phyloP scores from a whole-genome alignment of 208 protist species.

The Strigomonas oncopelti region DNA sequence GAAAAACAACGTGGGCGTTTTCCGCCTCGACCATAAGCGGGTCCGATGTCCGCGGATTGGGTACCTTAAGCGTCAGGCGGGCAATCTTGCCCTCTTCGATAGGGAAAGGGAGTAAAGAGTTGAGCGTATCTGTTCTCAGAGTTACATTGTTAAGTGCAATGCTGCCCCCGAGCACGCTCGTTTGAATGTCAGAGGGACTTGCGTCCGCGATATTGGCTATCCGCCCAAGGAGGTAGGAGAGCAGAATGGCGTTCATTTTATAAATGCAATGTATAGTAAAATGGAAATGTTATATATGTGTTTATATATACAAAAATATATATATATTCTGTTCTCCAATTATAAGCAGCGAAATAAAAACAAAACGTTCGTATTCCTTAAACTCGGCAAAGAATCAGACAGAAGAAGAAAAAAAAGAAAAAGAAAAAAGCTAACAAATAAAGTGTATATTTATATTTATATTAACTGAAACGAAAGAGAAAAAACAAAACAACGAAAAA shows the following conservation, averaged over 20 bases:
- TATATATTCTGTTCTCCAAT: too few species aligned
- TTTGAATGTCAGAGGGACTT: conserved; percentile 56
- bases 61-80: conserved; percentile 56
- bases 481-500: too few species aligned
- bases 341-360: too few species aligned
- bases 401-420: background rate
- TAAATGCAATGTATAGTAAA: conserved; percentile 11
- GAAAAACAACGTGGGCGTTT: conserved; percentile 27
- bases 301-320: conserved; percentile 4
- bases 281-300: conserved; percentile 2
- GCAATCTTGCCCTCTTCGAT: conserved; percentile 52
- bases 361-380: too few species aligned
- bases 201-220: conserved; percentile 76
- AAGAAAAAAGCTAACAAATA: conserved; percentile 8
- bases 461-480: too few species aligned
- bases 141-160: conserved; percentile 49
- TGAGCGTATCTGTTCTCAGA: conserved; percentile 51
- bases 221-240: conserved; percentile 65
- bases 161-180: conserved; percentile 43
- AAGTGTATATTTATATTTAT: background rate
- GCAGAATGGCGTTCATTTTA: conserved; percentile 57
- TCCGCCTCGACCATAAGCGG: conserved; percentile 40
- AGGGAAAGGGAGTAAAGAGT: conserved; percentile 47
- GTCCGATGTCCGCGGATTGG: conserved; percentile 45
- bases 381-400: background rate